These are phyloP conservation scores for Exserohilum turcica DNA, from an alignment of 2,329 filamentous ascomycete genomes.

Conservation along the genomic window DNA sequence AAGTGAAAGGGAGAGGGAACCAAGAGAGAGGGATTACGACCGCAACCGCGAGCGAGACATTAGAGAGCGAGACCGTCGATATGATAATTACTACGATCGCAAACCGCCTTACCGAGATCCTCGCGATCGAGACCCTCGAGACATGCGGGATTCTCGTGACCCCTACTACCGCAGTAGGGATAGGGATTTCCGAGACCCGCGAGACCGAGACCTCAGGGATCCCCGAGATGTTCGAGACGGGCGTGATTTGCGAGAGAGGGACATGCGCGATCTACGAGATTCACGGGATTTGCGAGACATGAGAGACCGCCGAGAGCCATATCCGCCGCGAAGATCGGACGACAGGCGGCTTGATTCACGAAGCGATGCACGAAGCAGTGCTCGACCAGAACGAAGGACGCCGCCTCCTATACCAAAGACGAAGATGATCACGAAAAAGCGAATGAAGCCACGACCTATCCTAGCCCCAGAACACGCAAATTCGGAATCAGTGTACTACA, in stretches of 20 bases:
- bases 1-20: slow-evolving; percentile 33
- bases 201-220: slow-evolving; percentile 35
- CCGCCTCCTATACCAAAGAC: slow-evolving; percentile 53
- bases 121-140: slow-evolving; percentile 32
- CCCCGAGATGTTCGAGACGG: slow-evolving; percentile 17
- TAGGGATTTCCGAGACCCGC: slow-evolving; percentile 20
- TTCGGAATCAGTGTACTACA: slow-evolving; percentile 89
- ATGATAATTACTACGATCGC: slow-evolving; percentile 33
- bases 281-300: slow-evolving; percentile 28
- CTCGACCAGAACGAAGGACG: slow-evolving; percentile 43
- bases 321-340: slow-evolving; percentile 35
- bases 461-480: slow-evolving; percentile 73
- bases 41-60: slow-evolving; percentile 46
- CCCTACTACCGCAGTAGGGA: slow-evolving; percentile 25
- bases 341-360: slow-evolving; percentile 28
- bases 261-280: slow-evolving; percentile 21
- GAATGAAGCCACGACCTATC: slow-evolving; percentile 71
- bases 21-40: slow-evolving; percentile 27
- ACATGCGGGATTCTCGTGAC: slow-evolving; percentile 24
- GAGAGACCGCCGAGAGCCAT: slow-evolving; percentile 38
- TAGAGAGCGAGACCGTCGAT: slow-evolving; percentile 50
- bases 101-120: slow-evolving; percentile 35
- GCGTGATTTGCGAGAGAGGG: slow-evolving; percentile 30
- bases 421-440: slow-evolving; percentile 68
- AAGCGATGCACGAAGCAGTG: slow-evolving; percentile 43